Evolutionary conservation across 1,284 basidiomycete species (phyloP).

Genomic region (Malassezia sympodialis): DNA sequence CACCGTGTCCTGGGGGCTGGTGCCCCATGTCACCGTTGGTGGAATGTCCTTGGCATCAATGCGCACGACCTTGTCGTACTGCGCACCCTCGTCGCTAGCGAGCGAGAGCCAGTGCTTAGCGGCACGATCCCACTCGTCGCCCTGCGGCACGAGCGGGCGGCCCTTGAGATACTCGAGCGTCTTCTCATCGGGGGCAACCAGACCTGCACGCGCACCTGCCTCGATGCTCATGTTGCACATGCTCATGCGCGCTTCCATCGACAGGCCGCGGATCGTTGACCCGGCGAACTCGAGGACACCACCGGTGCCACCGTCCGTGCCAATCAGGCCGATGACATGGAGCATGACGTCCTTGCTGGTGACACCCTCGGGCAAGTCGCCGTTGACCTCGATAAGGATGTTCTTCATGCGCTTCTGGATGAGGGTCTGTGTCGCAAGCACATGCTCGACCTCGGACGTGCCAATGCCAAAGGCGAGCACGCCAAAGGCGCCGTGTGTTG

Average conservation of each 20-base stretch:
- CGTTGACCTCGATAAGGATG: constrained; percentile 46
- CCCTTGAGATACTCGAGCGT: constrained; percentile 46
- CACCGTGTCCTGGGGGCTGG: constrained; percentile 40
- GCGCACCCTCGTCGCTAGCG: constrained; percentile 36
- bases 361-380: constrained; percentile 38
- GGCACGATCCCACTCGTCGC: constrained; percentile 39
- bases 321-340: constrained; percentile 44
- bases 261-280: constrained; percentile 36
- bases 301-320: constrained; percentile 46
- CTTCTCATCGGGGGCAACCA: constrained; percentile 44
- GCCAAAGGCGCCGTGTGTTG: constrained; percentile 46
- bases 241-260: constrained; percentile 46
- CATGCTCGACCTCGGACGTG: constrained; percentile 46
- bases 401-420: constrained; percentile 45
- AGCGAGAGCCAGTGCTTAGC: constrained; percentile 42
- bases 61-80: constrained; percentile 41
- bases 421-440: constrained; percentile 45
- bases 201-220: constrained; percentile 46
- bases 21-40: constrained; percentile 46
- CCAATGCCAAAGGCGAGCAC: constrained; percentile 47
- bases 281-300: constrained; percentile 44
- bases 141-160: constrained; percentile 41
- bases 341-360: constrained; percentile 47
- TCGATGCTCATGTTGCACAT: constrained; percentile 49
- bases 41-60: constrained; percentile 43